A percentile compares a stretch with the other conserved stretches of the same genome.
Conservation (phyloP, 495 filamentous ascomycete genomes). For the Hypoxylon fragiforme region DNA sequence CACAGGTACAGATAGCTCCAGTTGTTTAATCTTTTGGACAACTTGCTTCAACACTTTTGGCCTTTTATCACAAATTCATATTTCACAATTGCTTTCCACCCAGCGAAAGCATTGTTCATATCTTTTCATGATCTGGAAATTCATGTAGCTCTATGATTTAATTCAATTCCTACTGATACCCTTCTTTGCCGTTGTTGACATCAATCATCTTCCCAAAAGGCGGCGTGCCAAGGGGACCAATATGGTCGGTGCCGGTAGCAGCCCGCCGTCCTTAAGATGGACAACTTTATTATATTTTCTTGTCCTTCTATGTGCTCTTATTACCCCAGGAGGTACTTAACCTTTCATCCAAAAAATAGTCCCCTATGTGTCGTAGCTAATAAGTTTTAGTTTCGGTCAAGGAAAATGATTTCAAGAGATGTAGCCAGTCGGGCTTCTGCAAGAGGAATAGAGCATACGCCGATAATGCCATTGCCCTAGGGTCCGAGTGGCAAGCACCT, state of each 20-base stretch:
- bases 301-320: conserved; percentile 47
- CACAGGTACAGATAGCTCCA: background rate
- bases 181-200: conserved; percentile 13
- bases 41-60: conserved; percentile 14
- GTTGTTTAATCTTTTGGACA: conserved; percentile 6
- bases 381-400: conserved; percentile 72
- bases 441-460: conserved; percentile 89
- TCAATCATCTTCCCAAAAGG: conserved; percentile 9
- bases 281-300: conserved; percentile 56
- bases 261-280: conserved; percentile 59
- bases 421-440: conserved; percentile 93
- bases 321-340: conserved; percentile 54
- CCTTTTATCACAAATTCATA: conserved; percentile 10
- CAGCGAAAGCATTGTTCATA: conserved; percentile 15
- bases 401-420: conserved; percentile 95
- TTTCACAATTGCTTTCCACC: conserved; percentile 16
- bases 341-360: background rate
- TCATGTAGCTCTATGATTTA: conserved; percentile 12
- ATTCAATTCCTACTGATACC: conserved; percentile 6
- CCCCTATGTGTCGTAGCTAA: conserved; percentile 1
- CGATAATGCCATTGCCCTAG: conserved; percentile 66
- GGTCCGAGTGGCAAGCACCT: conserved; percentile 74
- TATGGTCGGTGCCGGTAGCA: conserved; percentile 35
- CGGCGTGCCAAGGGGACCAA: conserved; percentile 25
- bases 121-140: conserved; percentile 15